Evolutionary conservation across 495 filamentous ascomycete genomes (phyloP), one percentile per base, ranked within the genome.

Genomic region (Neurospora sp.): DNA sequence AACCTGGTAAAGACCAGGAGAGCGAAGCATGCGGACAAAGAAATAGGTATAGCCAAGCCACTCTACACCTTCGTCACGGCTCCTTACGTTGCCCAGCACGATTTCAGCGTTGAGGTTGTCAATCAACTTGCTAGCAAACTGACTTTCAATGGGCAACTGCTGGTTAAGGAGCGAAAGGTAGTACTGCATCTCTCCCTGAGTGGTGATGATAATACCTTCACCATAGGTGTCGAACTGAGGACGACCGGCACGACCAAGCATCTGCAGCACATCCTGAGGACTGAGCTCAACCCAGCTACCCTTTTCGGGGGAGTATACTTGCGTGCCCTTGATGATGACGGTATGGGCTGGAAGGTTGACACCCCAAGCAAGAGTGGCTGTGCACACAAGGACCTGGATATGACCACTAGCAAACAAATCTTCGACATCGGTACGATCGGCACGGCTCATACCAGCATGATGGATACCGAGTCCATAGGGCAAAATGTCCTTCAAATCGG

Each of bases 1-100:
- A 69, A 99, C 96, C 74, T 94, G 94, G 79, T 99, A 99, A 38
- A 99, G 85, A 0, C 94, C 96, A 65, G 96, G 96, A 1, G 95
- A 98, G 16, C 96, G 91, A 71, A 98, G 87, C 96, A 99, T 99
- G 18, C 96, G 92, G 69, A 99, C 94, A 76, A 96, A 99, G 40
- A 99, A 88, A 81, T 99, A 99, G 0, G 96, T 97, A 80, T 99
- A 99, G 9, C 96, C 96, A 35, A 99, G 89, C 96, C 96, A 99
- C 73, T 99, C 94, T 42, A 98, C 96, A 70, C 91, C 96, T 77
- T 99, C 96, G 77, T 98, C 94, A 53, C 96, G 89, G 73, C 84
- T 96, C 35, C 96, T 88, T n/a, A 99, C 88, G 77, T 96, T 98
- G 42, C 96, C 96, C 20, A 99, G 87, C 12, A 99, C 96, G 80